These are phyloP conservation scores for Pseudocercospora fuligena DNA, from an alignment of 2,329 filamentous ascomycete genomes.

Conservation along the genomic window DNA sequence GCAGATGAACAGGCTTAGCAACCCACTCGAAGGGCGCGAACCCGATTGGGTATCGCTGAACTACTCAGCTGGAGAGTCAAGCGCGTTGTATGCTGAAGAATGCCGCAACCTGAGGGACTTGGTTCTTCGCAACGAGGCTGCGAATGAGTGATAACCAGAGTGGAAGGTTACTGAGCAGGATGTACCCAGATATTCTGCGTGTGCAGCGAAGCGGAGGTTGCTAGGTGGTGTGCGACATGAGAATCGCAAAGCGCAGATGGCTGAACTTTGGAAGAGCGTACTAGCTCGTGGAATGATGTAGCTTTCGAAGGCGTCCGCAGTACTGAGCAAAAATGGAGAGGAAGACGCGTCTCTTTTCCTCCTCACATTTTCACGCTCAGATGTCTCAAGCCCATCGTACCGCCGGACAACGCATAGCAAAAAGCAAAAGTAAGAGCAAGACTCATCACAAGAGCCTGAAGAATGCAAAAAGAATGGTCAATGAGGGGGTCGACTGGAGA, in stretches of 20 bases:
- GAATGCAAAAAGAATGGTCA: constrained; percentile 11
- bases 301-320: neutral
- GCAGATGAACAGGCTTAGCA: neutral
- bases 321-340: neutral
- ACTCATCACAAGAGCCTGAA: neutral
- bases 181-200: too few species aligned
- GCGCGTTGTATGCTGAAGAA: too few species aligned
- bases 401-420: neutral
- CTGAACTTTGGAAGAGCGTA: neutral
- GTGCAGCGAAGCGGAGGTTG: neutral
- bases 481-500: constrained; percentile 5
- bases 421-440: neutral
- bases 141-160: too few species aligned
- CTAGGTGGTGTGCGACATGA: too few species aligned
- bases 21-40: too few species aligned
- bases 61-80: neutral
- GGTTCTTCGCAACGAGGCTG: too few species aligned
- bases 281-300: neutral
- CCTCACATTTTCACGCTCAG: neutral
- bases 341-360: neutral
- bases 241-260: too few species aligned
- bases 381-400: neutral
- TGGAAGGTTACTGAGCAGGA: too few species aligned
- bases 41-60: neutral
- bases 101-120: too few species aligned